Evolutionary conservation across 2,329 filamentous ascomycete species (phyloP), one percentile per base, ranked within the genome.

Genomic region (Talaromyces sp.): DNA sequence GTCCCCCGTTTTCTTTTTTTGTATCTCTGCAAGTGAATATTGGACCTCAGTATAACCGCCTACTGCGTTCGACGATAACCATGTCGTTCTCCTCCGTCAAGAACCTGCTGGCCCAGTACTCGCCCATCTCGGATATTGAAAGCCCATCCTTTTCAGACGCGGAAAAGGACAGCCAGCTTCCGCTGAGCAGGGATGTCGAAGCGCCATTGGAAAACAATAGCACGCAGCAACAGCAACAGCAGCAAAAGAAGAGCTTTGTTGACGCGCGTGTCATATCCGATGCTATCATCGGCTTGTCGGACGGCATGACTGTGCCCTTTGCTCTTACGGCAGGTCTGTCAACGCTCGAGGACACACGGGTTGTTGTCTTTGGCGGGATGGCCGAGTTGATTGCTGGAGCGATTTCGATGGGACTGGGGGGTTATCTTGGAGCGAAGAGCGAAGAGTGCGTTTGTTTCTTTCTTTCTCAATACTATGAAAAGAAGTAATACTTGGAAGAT

Each of bases 301-400:
- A 93, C 69, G 89, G 89, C 17, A 81, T 93, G 66, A 93, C 89
- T 0, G 89, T 93, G 0, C 89, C 89, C 0, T 93, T 93, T 66
- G 89, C 89, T 17, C 79, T 93, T 41, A 91, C 88, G 0, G 89
- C 90, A 0, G 89, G 89, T 14, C 80, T 93, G 56, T 76, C 71
- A 8, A 77, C 77, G 2, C 77, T 89, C 52, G 86, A 86, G n/a
- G 80, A 84, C 70, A 86, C 85, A 32, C 82, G 81, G 55, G 82
- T 88, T 4, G 86, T 89, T 64, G 84, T 93, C 61, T 85, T 89
- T 64, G 89, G 87, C 56, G 89, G 89, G 7, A 78, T 90, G 31
- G 89, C 89, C 4, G 89, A 92, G 77, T 81, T 92, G 55, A 88
- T 90, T 70, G 87, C 87, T 0, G 89, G 89, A 19, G 86, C 87